Base-by-base conservation (phyloP, 2,329 filamentous ascomycete genomes). In the Xylariales sp. region DNA sequence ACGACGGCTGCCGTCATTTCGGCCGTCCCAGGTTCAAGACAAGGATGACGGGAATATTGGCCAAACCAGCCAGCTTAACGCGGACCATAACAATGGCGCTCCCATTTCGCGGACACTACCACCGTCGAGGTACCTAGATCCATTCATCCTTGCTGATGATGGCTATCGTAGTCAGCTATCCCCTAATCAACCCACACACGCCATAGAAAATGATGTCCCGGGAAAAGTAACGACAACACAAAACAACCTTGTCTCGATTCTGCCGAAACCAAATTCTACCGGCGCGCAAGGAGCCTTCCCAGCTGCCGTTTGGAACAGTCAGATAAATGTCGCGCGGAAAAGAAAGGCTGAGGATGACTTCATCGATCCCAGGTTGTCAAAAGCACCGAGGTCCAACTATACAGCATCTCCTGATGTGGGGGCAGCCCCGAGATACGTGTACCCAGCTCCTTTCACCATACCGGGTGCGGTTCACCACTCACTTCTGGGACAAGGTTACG, bases 121-220 rank as follows among this genome's bases (percentile, higher is more conserved):
- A n/a, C 60, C 56, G 30, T 41, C 67, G 3, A 64, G 63, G 46
- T 65, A 64, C 63, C 45, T 65, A 23, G 63, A 67, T 62, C 67
- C 69, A 18, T 56, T 45, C 1, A 54, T 69, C 23, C 56, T 64
- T 60, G 67, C 67, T 32, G 57, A 66, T 36, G 66, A 67, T 53
- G 39, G 45, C 16, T 41, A 62, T 34, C 63, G 41, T 49, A 43
- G 52, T 41, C 54, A 32, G 32, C 9, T 55, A 6, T 39, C 43
- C n/a, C 41, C 55, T 28, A 18, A 36, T 18, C 67, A 36, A 34
- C 36, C 34, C 45, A 49, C 54, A 14, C 32, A 48, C 16, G 3
- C 36, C n/a, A 18, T n/a, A 9, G 10, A 39, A 45, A 36, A 41
- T 30, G 39, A 54, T 34, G 10, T 23, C 16, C 7, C 32, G 12